Evolutionary conservation across 169 alveolate genomes (phyloP).

Genomic region (Miamiensis avidus): DNA sequence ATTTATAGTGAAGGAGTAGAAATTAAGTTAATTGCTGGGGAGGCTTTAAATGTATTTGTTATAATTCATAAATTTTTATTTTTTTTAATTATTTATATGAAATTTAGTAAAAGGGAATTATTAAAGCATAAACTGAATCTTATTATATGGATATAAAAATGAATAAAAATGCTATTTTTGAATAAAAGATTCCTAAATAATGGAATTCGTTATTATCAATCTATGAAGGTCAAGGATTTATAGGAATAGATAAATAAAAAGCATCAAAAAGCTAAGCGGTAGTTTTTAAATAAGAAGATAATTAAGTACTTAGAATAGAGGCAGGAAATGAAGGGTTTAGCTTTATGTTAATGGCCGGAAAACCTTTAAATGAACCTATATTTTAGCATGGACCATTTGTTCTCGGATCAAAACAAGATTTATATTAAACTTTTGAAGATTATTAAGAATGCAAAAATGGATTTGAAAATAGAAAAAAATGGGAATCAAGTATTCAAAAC

Average conservation of each 20-base stretch:
- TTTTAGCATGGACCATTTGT: constrained; percentile 75
- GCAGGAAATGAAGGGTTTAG: constrained; percentile 26
- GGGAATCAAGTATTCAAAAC: constrained; percentile 56
- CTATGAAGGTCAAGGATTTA: constrained; percentile 46
- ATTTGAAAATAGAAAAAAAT: constrained; percentile 61
- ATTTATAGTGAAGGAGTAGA: constrained; percentile 43
- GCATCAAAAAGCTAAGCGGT: constrained; percentile 13
- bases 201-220: constrained; percentile 51
- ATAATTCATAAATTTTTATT: no score
- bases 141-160: constrained; percentile 56
- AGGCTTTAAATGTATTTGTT: constrained; percentile 15
- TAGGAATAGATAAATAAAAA: constrained; percentile 14
- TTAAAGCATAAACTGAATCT: constrained; percentile 67
- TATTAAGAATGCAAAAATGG: constrained; percentile 61
- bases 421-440: constrained; percentile 55
- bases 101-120: constrained; percentile 61
- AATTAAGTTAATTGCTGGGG: constrained; percentile 71
- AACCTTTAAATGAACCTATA: constrained; percentile 52
- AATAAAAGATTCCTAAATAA: constrained; percentile 46
- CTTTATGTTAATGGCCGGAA: constrained; percentile 63
- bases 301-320: constrained; percentile 1
- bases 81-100: no score
- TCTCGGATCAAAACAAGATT: constrained; percentile 50
- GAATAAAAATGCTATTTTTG: constrained; percentile 32
- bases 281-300: constrained; percentile 14